Evolutionary conservation across 495 filamentous ascomycete species (phyloP).

Genomic region (Podospora bellae-mahoneyi): DNA sequence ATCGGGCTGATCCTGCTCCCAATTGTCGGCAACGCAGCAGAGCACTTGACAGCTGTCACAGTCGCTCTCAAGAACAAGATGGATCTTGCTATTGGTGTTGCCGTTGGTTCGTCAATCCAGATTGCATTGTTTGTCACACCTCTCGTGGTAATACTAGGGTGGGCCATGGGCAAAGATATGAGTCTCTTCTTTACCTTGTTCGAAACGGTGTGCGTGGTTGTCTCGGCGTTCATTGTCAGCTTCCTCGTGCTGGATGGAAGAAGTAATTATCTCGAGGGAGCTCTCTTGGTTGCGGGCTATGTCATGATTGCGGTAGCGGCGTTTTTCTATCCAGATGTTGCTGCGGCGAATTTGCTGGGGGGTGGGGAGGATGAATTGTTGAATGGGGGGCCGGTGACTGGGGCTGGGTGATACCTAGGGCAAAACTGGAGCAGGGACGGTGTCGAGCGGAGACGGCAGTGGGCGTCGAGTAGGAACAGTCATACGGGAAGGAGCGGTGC

Average conservation of each 20-base stretch:
- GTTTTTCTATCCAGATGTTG: conserved; percentile 59
- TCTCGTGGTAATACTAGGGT: conserved; percentile 82
- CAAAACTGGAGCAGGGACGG: background rate
- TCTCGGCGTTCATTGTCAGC: conserved; percentile 84
- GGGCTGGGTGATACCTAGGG: background rate
- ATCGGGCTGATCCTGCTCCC: conserved; percentile 86
- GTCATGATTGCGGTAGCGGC: conserved; percentile 70
- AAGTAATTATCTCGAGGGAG: conserved; percentile 86
- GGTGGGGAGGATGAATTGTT: conserved; percentile 14
- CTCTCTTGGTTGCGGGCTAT: conserved; percentile 76
- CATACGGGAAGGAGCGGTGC: background rate
- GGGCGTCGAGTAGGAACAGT: background rate
- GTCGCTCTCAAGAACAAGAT: conserved; percentile 94
- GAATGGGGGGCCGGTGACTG: background rate
- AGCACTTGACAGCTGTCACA: conserved; percentile 86
- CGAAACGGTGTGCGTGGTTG: conserved; percentile 83
- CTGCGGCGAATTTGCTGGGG: conserved; percentile 45
- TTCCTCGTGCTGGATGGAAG: conserved; percentile 84
- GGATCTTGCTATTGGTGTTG: conserved; percentile 89
- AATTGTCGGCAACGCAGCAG: conserved; percentile 88
- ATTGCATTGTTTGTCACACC: conserved; percentile 88
- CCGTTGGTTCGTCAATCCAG: conserved; percentile 84
- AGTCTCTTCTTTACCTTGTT: conserved; percentile 88
- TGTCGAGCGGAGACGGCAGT: background rate
- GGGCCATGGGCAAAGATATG: conserved; percentile 80